phyloP scores from a whole-genome alignment of 73 alveolate genomes.

The Urostyla sp. region DNA sequence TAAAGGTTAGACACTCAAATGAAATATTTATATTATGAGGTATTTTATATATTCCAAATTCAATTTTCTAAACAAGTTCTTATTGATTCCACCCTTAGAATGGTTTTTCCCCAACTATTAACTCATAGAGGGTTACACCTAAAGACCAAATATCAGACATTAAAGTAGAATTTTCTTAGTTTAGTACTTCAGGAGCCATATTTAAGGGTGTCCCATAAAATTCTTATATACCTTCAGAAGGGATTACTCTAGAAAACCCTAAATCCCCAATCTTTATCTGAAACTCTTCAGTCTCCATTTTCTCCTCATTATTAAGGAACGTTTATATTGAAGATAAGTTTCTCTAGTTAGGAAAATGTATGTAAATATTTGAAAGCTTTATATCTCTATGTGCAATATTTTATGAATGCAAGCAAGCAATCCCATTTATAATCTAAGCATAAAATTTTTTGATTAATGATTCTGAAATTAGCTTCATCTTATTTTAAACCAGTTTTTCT shows the following conservation, averaged over 20 bases:
- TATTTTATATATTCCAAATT: constrained; percentile 18
- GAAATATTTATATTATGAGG: neutral
- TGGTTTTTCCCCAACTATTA: constrained; percentile 55
- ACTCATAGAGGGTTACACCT: constrained; percentile 32
- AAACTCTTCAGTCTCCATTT: neutral
- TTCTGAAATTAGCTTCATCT: neutral
- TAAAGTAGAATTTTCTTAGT: constrained; percentile 2
- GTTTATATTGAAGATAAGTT: neutral
- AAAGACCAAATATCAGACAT: constrained; percentile 64
- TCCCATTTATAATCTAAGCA: neutral
- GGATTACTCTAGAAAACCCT: constrained; percentile 27
- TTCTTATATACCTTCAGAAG: neutral
- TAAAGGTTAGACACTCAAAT: constrained; percentile 27
- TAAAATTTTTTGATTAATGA: neutral
- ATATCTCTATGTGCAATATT: constrained; percentile 11
- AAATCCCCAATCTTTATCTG: constrained; percentile 38
- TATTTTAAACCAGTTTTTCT: too few species aligned
- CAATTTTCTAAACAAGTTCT: constrained; percentile 47
- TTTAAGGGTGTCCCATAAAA: constrained; percentile 51
- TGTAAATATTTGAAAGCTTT: neutral
- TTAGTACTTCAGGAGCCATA: constrained; percentile 61
- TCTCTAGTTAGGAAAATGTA: neutral
- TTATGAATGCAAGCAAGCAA: neutral
- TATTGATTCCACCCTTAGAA: constrained; percentile 4
- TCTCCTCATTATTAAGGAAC: neutral